phyloP scores from a whole-genome alignment of 352 stramenopile species.

The Albugo candida region DNA sequence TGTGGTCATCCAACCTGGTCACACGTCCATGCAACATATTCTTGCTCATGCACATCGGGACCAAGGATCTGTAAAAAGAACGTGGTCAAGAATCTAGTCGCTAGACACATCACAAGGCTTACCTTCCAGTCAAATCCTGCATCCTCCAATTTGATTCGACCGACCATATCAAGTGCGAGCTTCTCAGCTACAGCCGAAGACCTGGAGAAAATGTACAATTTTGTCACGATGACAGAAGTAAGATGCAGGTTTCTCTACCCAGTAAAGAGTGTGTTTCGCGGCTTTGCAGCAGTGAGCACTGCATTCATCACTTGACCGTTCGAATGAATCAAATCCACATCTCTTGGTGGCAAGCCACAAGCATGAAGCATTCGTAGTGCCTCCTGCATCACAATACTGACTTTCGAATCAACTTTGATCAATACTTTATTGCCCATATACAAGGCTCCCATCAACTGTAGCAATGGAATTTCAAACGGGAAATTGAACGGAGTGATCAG shows the following conservation, averaged over 20 bases:
- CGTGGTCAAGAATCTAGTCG: background rate
- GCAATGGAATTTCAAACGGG: conserved; percentile 92
- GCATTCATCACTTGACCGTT: conserved; percentile 87
- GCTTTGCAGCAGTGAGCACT: conserved; percentile 85
- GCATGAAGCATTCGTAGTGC: conserved; percentile 88
- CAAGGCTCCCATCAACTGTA: conserved; percentile 96
- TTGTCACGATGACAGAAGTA: background rate
- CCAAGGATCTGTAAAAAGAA: conserved; percentile 47
- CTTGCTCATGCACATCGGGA: conserved; percentile 88
- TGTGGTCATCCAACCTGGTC: conserved; percentile 60
- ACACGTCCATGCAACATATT: conserved; percentile 95
- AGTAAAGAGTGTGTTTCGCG: conserved; percentile 96
- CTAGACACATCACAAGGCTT: background rate
- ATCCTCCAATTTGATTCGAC: conserved; percentile 92
- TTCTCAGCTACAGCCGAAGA: conserved; percentile 86
- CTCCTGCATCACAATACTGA: conserved; percentile 96
- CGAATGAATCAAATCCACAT: conserved; percentile 96
- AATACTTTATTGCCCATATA: conserved; percentile 98
- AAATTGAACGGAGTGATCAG: conserved; percentile 99
- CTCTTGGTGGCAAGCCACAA: conserved; percentile 88
- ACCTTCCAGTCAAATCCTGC: conserved; percentile 98
- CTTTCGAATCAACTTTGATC: conserved; percentile 90
- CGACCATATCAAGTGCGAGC: conserved; percentile 80
- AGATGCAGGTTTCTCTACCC: conserved; percentile 22
- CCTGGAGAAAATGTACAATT: conserved; percentile 7